Evolutionary conservation across 1,284 basidiomycete species (phyloP).

Genomic region (Heterobasidion parviporum): DNA sequence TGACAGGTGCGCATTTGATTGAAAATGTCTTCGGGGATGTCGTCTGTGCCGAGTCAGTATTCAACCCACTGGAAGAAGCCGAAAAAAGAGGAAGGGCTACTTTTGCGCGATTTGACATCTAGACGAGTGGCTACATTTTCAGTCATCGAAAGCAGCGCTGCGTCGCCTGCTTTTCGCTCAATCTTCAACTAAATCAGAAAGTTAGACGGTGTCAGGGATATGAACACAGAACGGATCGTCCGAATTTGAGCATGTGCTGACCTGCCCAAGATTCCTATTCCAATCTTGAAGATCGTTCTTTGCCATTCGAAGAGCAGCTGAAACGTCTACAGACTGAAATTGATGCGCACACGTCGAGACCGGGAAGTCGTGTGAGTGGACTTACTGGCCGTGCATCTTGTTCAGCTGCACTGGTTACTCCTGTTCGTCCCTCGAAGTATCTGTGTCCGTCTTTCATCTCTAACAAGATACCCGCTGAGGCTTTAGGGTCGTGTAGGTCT

Average conservation of each 20-base stretch:
- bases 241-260: conserved; percentile 18
- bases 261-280: conserved; percentile 51
- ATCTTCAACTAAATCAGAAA: conserved; percentile 36
- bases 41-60: conserved; percentile 35
- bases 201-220: neutral
- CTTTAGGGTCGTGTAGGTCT: conserved; percentile 70
- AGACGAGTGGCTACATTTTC: conserved; percentile 63
- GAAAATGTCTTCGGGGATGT: conserved; percentile 74
- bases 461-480: conserved; percentile 63
- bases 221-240: neutral
- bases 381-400: conserved; percentile 25
- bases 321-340: conserved; percentile 32
- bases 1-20: conserved; percentile 83
- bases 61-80: neutral
- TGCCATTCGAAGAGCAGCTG: conserved; percentile 35
- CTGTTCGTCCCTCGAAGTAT: conserved; percentile 63
- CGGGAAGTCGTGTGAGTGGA: neutral
- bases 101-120: conserved; percentile 54
- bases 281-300: conserved; percentile 45
- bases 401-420: conserved; percentile 21
- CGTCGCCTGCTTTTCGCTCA: conserved; percentile 57
- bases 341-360: conserved; percentile 2
- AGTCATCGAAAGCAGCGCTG: conserved; percentile 68
- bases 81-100: conserved; percentile 30
- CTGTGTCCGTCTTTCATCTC: conserved; percentile 77